phyloP scores from a whole-genome alignment of 371 early-diverging fungal genomes.

The Mucor circinelloides region DNA sequence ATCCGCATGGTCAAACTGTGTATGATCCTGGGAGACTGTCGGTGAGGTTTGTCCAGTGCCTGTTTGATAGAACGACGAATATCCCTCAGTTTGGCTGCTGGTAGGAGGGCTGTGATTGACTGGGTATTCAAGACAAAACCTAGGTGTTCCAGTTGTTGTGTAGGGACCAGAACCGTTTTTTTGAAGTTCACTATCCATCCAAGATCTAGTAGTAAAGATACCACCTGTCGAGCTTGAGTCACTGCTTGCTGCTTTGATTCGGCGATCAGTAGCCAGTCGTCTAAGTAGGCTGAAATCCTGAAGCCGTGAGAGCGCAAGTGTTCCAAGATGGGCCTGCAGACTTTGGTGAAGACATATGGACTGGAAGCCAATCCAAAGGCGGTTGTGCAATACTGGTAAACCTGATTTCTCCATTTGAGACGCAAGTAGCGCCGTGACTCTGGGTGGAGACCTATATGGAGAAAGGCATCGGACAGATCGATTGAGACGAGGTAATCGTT shows the following conservation, averaged over 20 bases:
- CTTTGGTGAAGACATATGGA: conserved; percentile 47
- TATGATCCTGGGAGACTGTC: conserved; percentile 6
- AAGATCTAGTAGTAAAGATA: not conserved
- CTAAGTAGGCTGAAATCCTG: not conserved
- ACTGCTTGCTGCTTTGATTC: not conserved
- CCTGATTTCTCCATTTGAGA: conserved; percentile 43
- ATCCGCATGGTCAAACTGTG: conserved; percentile 27
- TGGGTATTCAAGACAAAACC: conserved; percentile 9
- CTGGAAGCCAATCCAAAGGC: conserved; percentile 54
- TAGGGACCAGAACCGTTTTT: conserved; percentile 14
- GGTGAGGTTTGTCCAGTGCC: not conserved
- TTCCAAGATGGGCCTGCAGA: conserved; percentile 26
- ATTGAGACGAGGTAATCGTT: conserved; percentile 34
- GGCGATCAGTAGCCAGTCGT: conserved; percentile 16
- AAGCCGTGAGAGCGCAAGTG: conserved; percentile 27
- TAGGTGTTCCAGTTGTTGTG: conserved; percentile 18
- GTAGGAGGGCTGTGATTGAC: conserved; percentile 1
- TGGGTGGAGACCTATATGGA: conserved; percentile 24
- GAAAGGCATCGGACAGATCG: conserved; percentile 37
- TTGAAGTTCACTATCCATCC: conserved; percentile 2
- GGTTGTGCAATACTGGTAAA: conserved; percentile 47
- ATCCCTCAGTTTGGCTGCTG: conserved; percentile 18
- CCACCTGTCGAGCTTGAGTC: not conserved
- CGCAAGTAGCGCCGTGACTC: conserved; percentile 33
- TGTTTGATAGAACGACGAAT: conserved; percentile 20